phyloP scores from a whole-genome alignment of 1,139 yeast genomes.

The Arxiozyma telluris region DNA sequence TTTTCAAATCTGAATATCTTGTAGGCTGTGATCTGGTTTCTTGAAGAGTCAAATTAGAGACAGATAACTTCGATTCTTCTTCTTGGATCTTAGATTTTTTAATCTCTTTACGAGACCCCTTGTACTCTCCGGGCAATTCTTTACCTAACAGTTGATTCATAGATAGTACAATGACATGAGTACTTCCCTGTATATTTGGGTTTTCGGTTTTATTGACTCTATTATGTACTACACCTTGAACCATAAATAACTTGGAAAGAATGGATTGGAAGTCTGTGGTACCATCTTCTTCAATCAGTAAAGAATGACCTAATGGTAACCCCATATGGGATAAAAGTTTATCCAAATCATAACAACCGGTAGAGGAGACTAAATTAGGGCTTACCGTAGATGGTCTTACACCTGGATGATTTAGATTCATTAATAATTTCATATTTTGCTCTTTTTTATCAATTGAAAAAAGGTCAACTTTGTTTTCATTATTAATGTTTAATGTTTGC shows the following conservation, averaged over 20 bases:
- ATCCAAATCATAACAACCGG: slow-evolving; percentile 72
- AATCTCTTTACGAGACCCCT: slow-evolving; percentile 60
- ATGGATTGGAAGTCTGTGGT: slow-evolving; percentile 85
- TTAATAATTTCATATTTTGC: background rate
- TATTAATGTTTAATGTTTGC: slow-evolving; percentile 6
- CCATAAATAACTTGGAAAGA: slow-evolving; percentile 57
- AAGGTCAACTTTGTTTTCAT: background rate
- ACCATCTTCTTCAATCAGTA: slow-evolving; percentile 74
- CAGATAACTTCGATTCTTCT: slow-evolving; percentile 58
- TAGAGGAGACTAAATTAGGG: slow-evolving; percentile 67
- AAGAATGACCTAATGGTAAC: slow-evolving; percentile 63
- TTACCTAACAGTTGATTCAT: slow-evolving; percentile 52
- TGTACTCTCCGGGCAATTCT: slow-evolving; percentile 72
- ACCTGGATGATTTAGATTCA: slow-evolving; percentile 40
- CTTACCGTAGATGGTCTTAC: slow-evolving; percentile 69
- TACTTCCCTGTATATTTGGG: slow-evolving; percentile 31
- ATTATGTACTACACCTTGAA: slow-evolving; percentile 72
- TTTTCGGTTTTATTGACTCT: slow-evolving; percentile 33
- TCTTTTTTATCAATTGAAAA: background rate
- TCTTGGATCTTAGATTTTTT: slow-evolving; percentile 50
- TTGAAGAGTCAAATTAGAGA: slow-evolving; percentile 46
- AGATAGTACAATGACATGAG: slow-evolving; percentile 65
- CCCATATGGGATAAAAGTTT: slow-evolving; percentile 74
- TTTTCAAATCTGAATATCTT: slow-evolving; percentile 48
- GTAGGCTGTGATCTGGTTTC: slow-evolving; percentile 14